phyloP scores from a whole-genome alignment of 306 rosid species.

The Astragalus membranaceus region DNA sequence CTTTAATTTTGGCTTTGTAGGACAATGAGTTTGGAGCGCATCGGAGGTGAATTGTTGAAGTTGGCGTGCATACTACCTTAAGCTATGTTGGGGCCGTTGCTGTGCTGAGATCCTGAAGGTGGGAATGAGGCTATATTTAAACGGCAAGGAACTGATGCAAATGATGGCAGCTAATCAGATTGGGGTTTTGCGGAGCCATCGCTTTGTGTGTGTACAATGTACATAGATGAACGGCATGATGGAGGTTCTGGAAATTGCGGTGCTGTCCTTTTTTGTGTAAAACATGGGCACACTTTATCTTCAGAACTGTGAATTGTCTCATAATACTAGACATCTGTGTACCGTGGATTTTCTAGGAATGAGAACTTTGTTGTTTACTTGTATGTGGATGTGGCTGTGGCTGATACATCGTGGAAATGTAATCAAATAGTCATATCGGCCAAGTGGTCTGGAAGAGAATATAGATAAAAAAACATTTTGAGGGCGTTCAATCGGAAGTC shows the following conservation, averaged over 20 bases:
- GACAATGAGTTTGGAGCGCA: constrained; percentile 37
- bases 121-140: constrained; percentile 1
- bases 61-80: not conserved
- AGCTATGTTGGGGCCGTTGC: constrained; percentile 20
- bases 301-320: constrained; percentile 23
- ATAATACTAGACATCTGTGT: constrained; percentile 4
- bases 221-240: constrained; percentile 24
- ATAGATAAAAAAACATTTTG: not conserved
- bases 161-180: constrained; percentile 11
- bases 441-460: constrained; percentile 6
- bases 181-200: constrained; percentile 15
- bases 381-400: constrained; percentile 15
- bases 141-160: constrained; percentile 7
- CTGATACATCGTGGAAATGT: constrained; percentile 24
- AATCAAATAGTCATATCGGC: not conserved
- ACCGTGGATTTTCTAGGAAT: constrained; percentile 10
- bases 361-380: constrained; percentile 19
- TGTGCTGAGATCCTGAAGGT: constrained; percentile 11
- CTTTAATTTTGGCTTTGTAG: constrained; percentile 44
- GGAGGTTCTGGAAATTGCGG: constrained; percentile 13
- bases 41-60: constrained; percentile 12
- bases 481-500: not conserved
- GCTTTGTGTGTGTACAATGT: constrained; percentile 22
- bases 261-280: constrained; percentile 12
- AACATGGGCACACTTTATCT: constrained; percentile 22